Base-by-base conservation (phyloP, 306 rosid genomes). In the Spatholobus suberectus region DNA sequence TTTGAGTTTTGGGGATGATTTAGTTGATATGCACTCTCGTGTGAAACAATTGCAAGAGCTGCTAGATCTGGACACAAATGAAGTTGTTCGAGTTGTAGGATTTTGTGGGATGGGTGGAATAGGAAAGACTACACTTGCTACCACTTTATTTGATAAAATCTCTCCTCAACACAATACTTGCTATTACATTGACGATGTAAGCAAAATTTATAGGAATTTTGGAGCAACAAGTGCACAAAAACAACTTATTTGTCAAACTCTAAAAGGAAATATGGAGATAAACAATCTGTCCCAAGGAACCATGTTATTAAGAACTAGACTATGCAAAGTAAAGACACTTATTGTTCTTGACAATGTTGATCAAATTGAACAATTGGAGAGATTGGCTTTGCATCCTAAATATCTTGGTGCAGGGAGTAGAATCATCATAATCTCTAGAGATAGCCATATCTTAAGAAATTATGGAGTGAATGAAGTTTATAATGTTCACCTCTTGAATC, bases 41-140 rank as follows among this genome's bases (percentile, higher is more conserved):
- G 43, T 70, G 1, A 52, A 78, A 73, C 14, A 63, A 7, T 1
- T 86, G 10, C 84, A 73, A 68, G 62, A 73, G 2, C 70, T 26
- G 58, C 8, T 86, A 2, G 6, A 5, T 51, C 18, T 73, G 24
- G 24, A 5, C 6, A 32, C 75, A 0, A 18, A 43, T 10, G 65
- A 78, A 58, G 9, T 24, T 74, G 78, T 86, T 58, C 38, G 79
- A 14, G 52, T 17, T 32, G 24, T 71, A 0, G 86, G 86, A 4
- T 57, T 86, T 40, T 15, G 69, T 52, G 84, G 84, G 0, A 82
- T 86, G 84, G 75, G 84, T 10, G 84, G 86, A 14, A 51, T 82
- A 57, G 86, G 84, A 20, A 86, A 86, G 40, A 55, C 79, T 0
- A 82, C 86, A 17, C 52, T 78, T 27, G 76, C 76, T 24, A 51